A percentile compares a stretch with the other conserved stretches of the same genome.
phyloP scores from a whole-genome alignment of 805 yeast species.

The Candida koratica region DNA sequence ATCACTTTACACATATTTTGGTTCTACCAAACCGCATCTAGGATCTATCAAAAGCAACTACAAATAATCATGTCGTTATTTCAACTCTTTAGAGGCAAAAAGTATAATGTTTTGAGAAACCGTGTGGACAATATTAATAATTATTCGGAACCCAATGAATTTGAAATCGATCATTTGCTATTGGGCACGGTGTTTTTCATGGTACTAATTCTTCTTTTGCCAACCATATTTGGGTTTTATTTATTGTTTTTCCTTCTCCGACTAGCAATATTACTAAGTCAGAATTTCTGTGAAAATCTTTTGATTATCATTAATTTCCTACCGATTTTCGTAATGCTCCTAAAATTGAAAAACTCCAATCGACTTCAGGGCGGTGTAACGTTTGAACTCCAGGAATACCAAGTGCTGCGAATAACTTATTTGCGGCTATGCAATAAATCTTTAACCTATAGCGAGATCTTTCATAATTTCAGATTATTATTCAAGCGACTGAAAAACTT shows the following conservation, averaged over 20 bases:
- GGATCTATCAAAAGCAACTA: slow-evolving; percentile 73
- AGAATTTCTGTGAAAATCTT: slow-evolving; percentile 53
- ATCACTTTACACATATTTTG: slow-evolving; percentile 69
- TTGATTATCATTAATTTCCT: slow-evolving; percentile 72
- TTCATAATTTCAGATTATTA: slow-evolving; percentile 27
- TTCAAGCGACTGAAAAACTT: slow-evolving; percentile 30
- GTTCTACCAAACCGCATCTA: slow-evolving; percentile 75
- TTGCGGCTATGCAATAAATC: slow-evolving; percentile 34
- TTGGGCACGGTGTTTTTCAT: slow-evolving; percentile 88
- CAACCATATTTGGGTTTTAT: slow-evolving; percentile 86
- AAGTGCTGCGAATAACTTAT: slow-evolving; percentile 18
- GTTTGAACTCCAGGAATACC: slow-evolving; percentile 22
- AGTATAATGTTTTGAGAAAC: slow-evolving; percentile 75
- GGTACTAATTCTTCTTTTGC: slow-evolving; percentile 69
- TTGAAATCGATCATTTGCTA: slow-evolving; percentile 76
- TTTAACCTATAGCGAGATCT: slow-evolving; percentile 33
- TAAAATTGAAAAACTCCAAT: slow-evolving; percentile 75
- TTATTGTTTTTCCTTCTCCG: slow-evolving; percentile 62
- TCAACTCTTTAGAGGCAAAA: slow-evolving; percentile 84
- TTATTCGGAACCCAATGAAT: slow-evolving; percentile 21
- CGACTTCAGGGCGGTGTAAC: slow-evolving; percentile 53
- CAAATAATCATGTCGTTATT: slow-evolving; percentile 67
- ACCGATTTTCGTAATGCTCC: slow-evolving; percentile 78
- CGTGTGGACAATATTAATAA: slow-evolving; percentile 77
- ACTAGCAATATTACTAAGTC: slow-evolving; percentile 43